These are phyloP conservation scores for Phytophthora chlamydospora DNA, from an alignment of 352 stramenopile species.

Conservation along the genomic window DNA sequence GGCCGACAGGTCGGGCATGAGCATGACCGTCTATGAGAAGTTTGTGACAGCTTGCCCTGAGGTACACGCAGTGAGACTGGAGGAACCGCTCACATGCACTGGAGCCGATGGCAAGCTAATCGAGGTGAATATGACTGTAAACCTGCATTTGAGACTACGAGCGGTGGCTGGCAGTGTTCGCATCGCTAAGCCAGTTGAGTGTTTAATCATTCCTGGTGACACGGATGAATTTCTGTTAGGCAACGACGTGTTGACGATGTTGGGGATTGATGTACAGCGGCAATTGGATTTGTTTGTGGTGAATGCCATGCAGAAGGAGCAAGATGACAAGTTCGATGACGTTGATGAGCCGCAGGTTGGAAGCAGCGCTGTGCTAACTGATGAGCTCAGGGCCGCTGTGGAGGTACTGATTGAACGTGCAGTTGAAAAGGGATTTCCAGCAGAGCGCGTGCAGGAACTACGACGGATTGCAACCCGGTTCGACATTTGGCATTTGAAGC, in stretches of 20 bases:
- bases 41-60: not conserved
- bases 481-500: constrained; percentile 4
- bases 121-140: constrained; percentile 13
- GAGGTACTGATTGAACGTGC: constrained; percentile 5
- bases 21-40: not conserved
- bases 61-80: not conserved
- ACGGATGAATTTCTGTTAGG: constrained; percentile 14
- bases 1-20: too few relatives aligned
- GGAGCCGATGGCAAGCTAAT: constrained; percentile 9
- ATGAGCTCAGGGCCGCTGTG: constrained; percentile 2
- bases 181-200: constrained; percentile 17
- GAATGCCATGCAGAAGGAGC: not conserved
- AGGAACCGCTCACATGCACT: not conserved
- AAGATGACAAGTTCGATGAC: constrained; percentile 16
- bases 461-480: constrained; percentile 11
- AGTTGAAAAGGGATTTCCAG: constrained; percentile 2
- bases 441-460: not conserved
- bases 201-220: constrained; percentile 20
- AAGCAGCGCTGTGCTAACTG: not conserved
- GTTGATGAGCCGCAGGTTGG: constrained; percentile 8
- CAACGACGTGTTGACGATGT: constrained; percentile 17
- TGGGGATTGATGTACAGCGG: constrained; percentile 17
- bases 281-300: constrained; percentile 13
- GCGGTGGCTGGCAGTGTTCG: constrained; percentile 11
- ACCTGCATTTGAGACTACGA: constrained; percentile 11